Percentiles rank a stretch among this genome's conserved stretches.
Evolutionary conservation across 768 basidiomycete species (phyloP).

Genomic region (Collybia nuda): DNA sequence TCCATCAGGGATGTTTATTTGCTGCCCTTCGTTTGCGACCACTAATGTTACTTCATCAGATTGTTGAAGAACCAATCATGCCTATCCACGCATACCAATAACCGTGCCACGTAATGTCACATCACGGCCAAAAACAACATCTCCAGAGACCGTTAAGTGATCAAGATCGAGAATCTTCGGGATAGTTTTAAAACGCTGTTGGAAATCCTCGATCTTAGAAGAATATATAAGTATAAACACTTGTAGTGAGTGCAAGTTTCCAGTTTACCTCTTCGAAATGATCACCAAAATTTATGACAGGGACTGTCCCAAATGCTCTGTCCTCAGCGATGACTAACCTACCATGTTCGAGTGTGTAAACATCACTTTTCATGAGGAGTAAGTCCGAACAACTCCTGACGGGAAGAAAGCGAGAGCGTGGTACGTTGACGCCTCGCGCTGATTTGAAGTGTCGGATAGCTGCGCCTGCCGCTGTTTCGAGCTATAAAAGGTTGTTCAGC

Average conservation of each 20-base stretch:
- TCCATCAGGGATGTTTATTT: conserved; percentile 68
- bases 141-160: conserved; percentile 78
- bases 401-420: conserved; percentile 78
- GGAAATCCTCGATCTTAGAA: conserved; percentile 61
- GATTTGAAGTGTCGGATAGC: conserved; percentile 79
- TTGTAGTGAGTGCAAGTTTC: conserved; percentile 13
- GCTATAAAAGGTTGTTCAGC: conserved; percentile 24
- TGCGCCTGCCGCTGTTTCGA: conserved; percentile 82
- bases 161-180: conserved; percentile 78
- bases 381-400: conserved; percentile 73
- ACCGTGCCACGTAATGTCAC: conserved; percentile 77
- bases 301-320: conserved; percentile 65
- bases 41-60: conserved; percentile 25
- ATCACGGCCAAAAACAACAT: conserved; percentile 73
- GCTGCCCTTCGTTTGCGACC: conserved; percentile 63
- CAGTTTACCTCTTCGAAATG: conserved; percentile 75
- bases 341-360: conserved; percentile 76
- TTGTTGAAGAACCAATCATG: neutral
- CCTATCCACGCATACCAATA: conserved; percentile 42
- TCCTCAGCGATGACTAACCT: conserved; percentile 65
- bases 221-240: conserved; percentile 23
- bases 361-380: conserved; percentile 73
- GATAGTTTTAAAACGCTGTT: conserved; percentile 80
- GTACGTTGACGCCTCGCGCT: conserved; percentile 80
- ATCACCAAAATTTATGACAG: conserved; percentile 83